Percentiles rank a stretch among this genome's conserved stretches.
These are phyloP conservation scores for Pseudopyricularia javanii DNA, from an alignment of 2,329 filamentous ascomycete genomes.

Conservation along the genomic window DNA sequence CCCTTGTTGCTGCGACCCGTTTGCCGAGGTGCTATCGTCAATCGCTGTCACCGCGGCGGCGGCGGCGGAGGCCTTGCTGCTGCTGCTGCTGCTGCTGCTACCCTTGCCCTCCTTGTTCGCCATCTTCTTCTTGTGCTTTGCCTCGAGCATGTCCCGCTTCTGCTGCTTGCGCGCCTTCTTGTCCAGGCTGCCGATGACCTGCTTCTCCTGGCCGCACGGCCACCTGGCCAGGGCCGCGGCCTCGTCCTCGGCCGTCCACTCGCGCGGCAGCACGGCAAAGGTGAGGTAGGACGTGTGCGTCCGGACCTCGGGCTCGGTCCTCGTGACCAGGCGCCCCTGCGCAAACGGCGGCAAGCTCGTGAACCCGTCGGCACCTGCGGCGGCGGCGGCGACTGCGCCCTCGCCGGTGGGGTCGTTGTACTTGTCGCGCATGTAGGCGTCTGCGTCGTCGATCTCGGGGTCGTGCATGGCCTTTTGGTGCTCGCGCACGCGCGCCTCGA, in stretches of 20 bases:
- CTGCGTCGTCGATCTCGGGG: slow-evolving; percentile 15
- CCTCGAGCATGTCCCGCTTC: slow-evolving; percentile 37
- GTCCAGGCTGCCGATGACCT: slow-evolving; percentile 39
- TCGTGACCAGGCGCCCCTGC: slow-evolving; percentile 66
- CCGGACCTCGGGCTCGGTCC: slow-evolving; percentile 80
- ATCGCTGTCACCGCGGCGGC: no score
- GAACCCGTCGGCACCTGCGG: no score
- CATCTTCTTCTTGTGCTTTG: slow-evolving; percentile 25
- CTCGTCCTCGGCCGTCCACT: slow-evolving; percentile 80
- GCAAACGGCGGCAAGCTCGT: slow-evolving; percentile 39
- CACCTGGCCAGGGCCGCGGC: slow-evolving; percentile 50
- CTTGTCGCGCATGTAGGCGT: slow-evolving; percentile 9
- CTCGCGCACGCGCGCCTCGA: slow-evolving; percentile 56
- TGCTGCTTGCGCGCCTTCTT: slow-evolving; percentile 43
- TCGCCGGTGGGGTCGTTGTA: slow-evolving; percentile 15
- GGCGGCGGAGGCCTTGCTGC: no score
- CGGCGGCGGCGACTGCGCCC: no score
- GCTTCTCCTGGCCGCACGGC: slow-evolving; percentile 43
- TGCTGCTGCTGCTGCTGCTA: not conserved
- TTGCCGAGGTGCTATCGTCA: no score
- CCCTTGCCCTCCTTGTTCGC: not conserved
- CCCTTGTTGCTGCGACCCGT: no score
- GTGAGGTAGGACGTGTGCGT: slow-evolving; percentile 95
- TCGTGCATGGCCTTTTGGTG: slow-evolving; percentile 28
- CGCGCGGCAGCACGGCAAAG: slow-evolving; percentile 78